A percentile compares a stretch with the other conserved stretches of the same genome.
Conservation (phyloP, 768 basidiomycete genomes). For the Myochromella boudieri region DNA sequence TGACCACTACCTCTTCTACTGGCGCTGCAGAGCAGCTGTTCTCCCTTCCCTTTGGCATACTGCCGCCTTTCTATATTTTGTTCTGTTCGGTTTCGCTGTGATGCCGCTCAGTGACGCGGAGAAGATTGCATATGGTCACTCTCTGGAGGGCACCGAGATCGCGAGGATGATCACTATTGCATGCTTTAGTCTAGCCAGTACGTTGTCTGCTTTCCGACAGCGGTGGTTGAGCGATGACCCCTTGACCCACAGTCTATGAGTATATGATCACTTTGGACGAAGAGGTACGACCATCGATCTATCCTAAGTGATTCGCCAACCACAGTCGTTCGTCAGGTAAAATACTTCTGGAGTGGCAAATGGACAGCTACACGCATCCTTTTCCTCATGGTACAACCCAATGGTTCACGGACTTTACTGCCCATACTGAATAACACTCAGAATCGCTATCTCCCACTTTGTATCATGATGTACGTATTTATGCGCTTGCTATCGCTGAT, state of each 20-base stretch:
- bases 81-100: conserved; percentile 1
- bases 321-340: conserved; percentile 22
- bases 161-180: conserved; percentile 17
- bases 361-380: conserved; percentile 35
- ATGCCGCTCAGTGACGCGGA: not conserved
- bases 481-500: not conserved
- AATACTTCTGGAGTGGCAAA: conserved; percentile 39
- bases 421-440: conserved; percentile 6
- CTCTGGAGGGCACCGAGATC: conserved; percentile 18
- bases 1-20: no score
- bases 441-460: conserved; percentile 33
- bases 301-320: not conserved
- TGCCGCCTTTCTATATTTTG: conserved; percentile 2
- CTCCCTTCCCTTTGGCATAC: not conserved
- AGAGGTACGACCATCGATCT: conserved; percentile 26
- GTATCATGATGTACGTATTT: conserved; percentile 23
- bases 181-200: conserved; percentile 18
- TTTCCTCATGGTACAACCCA: conserved; percentile 33
- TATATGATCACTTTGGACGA: conserved; percentile 36
- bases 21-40: conserved; percentile 11
- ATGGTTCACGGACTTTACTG: not conserved
- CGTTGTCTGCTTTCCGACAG: not conserved
- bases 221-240: not conserved
- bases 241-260: conserved; percentile 25
- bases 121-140: not conserved